A percentile compares a stretch with the other conserved stretches of the same genome.
Evolutionary conservation across 352 stramenopile species (phyloP).

Genomic region (Blastocystis sp.): DNA sequence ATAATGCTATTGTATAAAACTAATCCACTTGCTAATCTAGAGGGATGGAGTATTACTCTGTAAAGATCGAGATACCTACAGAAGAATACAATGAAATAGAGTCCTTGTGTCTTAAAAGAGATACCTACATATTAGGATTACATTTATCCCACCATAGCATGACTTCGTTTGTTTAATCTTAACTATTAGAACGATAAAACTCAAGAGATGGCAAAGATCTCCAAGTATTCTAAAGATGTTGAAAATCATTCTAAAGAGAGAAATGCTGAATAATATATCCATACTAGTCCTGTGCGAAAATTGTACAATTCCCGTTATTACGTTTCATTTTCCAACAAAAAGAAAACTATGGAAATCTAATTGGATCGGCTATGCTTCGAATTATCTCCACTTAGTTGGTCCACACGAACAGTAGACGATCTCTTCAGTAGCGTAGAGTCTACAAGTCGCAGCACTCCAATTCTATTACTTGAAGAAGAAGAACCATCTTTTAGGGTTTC

Average conservation of each 20-base stretch:
- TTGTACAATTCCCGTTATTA: neutral
- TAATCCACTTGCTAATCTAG: slow-evolving; percentile 74
- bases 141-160: slow-evolving; percentile 70
- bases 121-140: slow-evolving; percentile 74
- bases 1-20: slow-evolving; percentile 96
- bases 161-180: slow-evolving; percentile 84
- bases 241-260: slow-evolving; percentile 69
- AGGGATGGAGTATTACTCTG: slow-evolving; percentile 69
- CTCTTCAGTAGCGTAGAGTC: neutral
- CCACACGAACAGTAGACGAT: neutral
- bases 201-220: slow-evolving; percentile 97
- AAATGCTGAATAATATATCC: neutral
- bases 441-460: neutral
- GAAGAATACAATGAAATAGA: slow-evolving; percentile 97
- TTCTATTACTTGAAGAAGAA: neutral
- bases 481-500: neutral
- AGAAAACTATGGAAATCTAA: neutral
- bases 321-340: neutral
- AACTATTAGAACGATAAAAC: slow-evolving; percentile 94
- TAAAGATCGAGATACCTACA: slow-evolving; percentile 97
- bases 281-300: neutral
- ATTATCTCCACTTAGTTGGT: neutral
- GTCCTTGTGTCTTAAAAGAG: slow-evolving; percentile 95
- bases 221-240: slow-evolving; percentile 93
- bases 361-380: neutral